Evolutionary conservation across 148 eudicot species (phyloP).

Genomic region (Simmondsia chinensis): DNA sequence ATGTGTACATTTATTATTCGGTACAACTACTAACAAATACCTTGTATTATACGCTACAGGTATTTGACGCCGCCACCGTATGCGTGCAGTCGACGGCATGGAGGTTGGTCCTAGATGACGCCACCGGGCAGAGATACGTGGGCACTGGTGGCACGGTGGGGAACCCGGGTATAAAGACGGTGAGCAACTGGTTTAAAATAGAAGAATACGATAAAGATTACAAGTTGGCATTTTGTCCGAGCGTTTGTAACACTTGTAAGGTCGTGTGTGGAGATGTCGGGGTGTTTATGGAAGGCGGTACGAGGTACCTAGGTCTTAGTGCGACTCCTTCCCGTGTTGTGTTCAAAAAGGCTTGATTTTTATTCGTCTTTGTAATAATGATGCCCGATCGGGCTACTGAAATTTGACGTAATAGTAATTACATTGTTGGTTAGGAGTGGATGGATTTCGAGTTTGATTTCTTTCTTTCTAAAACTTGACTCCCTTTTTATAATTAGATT

Average conservation of each 20-base stretch:
- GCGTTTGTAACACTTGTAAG: conserved; percentile 29
- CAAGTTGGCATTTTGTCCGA: conserved; percentile 33
- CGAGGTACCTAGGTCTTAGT: conserved; percentile 23
- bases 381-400: no score
- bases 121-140: conserved; percentile 26
- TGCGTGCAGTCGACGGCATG: conserved; percentile 36
- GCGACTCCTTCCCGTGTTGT: conserved; percentile 16
- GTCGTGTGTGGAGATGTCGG: conserved; percentile 31
- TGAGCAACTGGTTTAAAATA: conserved; percentile 35
- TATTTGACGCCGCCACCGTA: conserved; percentile 21
- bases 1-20: no score
- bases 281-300: conserved; percentile 13
- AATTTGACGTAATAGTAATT: no score
- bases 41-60: no score
- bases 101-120: conserved; percentile 16
- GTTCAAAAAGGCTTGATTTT: conserved; percentile 25
- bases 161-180: conserved; percentile 17
- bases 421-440: no score
- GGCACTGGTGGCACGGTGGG: conserved; percentile 26
- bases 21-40: no score
- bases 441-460: no score
- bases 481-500: no score
- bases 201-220: conserved; percentile 19
- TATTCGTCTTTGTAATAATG: no score
- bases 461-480: no score